Percentiles rank a stretch among this genome's conserved stretches.
Evolutionary conservation across 495 filamentous ascomycete genomes (phyloP).

Genomic region (Penicillium subrubescens): DNA sequence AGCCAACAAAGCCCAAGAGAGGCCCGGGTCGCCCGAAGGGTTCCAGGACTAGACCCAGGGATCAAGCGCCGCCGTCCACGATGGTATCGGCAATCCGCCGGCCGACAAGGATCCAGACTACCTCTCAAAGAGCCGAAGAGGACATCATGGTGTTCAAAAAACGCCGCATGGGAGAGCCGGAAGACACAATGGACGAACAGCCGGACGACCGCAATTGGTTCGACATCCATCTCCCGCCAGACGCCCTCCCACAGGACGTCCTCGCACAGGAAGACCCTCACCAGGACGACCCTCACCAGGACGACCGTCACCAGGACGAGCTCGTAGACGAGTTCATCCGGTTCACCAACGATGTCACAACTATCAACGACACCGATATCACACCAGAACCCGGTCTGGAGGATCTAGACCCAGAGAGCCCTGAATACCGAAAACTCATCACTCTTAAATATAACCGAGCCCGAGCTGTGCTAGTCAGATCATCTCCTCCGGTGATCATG

Average conservation of each 20-base stretch:
- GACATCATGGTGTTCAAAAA: constrained; percentile 7
- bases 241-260: too few relatives aligned
- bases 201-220: neutral
- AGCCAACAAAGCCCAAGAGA: too few relatives aligned
- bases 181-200: constrained; percentile 1
- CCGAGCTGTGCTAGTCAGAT: neutral
- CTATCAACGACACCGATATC: constrained; percentile 5
- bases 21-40: constrained; percentile 4
- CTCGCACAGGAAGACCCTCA: too few relatives aligned
- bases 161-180: constrained; percentile 1
- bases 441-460: neutral
- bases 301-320: too few relatives aligned
- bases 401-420: constrained; percentile 6
- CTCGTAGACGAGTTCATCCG: constrained; percentile 1
- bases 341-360: constrained; percentile 6
- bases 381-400: neutral
- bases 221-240: neutral
- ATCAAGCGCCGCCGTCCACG: neutral
- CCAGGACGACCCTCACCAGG: too few relatives aligned
- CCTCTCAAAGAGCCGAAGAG: neutral
- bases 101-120: neutral
- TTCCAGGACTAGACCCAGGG: constrained; percentile 7
- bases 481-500: constrained; percentile 3
- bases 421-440: constrained; percentile 5
- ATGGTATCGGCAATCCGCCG: neutral